Evolutionary conservation across 225 moss, liverwort and hornwort genomes (phyloP).

Genomic region (Pseudoscleropodium purum): DNA sequence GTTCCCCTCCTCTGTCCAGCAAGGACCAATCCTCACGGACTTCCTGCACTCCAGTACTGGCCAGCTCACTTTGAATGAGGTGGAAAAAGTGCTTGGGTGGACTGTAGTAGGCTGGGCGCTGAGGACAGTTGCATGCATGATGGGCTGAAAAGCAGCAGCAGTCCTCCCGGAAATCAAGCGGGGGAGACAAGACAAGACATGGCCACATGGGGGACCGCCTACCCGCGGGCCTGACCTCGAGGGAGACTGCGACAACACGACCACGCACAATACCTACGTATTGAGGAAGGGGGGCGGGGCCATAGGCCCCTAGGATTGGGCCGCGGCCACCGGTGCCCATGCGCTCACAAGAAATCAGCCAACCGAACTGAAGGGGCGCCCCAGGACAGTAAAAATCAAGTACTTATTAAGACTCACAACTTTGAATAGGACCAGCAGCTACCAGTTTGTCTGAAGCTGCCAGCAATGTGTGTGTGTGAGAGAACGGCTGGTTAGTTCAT

Average conservation of each 20-base stretch:
- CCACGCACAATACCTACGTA: neutral
- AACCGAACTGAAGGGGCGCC: neutral
- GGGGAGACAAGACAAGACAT: neutral
- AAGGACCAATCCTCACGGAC: neutral
- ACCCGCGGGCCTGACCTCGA: neutral
- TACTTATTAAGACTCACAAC: neutral
- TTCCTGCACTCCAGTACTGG: neutral
- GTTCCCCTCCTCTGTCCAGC: neutral
- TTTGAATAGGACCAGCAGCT: neutral
- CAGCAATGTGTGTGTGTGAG: neutral
- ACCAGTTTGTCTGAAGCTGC: neutral
- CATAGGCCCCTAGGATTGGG: neutral
- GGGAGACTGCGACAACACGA: neutral
- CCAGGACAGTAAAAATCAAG: neutral
- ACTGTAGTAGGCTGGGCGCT: neutral
- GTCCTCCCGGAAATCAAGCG: neutral
- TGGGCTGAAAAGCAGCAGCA: neutral
- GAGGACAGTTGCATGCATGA: neutral
- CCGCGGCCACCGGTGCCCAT: neutral
- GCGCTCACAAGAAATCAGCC: neutral
- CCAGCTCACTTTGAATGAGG: neutral
- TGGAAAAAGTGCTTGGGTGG: neutral
- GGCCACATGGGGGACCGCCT: neutral
- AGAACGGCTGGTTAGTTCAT: neutral
- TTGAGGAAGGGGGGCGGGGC: neutral